These are phyloP conservation scores for Apiotrichum sp. DNA, from an alignment of 1,284 basidiomycete species.

Conservation along the genomic window DNA sequence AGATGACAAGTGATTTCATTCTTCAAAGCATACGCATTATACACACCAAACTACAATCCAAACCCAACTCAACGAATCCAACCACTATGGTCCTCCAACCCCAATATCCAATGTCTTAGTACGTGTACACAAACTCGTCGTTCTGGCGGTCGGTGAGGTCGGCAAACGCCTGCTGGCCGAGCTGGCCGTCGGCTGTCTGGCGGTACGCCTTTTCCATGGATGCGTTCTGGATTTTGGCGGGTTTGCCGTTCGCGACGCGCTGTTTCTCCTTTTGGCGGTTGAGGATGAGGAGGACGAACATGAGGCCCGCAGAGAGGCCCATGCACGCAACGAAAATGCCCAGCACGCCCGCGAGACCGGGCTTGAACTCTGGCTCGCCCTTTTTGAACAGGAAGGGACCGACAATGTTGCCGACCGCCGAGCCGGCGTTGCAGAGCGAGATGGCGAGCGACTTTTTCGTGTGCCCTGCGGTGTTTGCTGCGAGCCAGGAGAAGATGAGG, in stretches of 20 bases:
- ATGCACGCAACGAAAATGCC: slow-evolving; percentile 29
- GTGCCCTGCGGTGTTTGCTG: slow-evolving; percentile 29
- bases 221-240: slow-evolving; percentile 34
- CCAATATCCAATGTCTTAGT: slow-evolving; percentile 3
- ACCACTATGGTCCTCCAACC: too few species aligned
- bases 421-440: slow-evolving; percentile 27
- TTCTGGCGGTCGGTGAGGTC: slow-evolving; percentile 33
- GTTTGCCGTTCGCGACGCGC: slow-evolving; percentile 38
- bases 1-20: too few species aligned
- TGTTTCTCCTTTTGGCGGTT: slow-evolving; percentile 37
- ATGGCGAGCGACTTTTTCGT: slow-evolving; percentile 36
- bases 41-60: too few species aligned
- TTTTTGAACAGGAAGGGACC: slow-evolving; percentile 21
- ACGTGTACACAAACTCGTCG: slow-evolving; percentile 30
- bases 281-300: slow-evolving; percentile 20
- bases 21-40: too few species aligned
- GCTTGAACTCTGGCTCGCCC: slow-evolving; percentile 26
- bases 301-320: slow-evolving; percentile 8
- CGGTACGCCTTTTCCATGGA: slow-evolving; percentile 27
- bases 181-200: slow-evolving; percentile 13
- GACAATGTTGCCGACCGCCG: slow-evolving; percentile 25
- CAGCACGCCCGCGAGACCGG: slow-evolving; percentile 28
- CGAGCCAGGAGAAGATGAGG: slow-evolving; percentile 27
- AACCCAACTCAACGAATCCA: too few species aligned
- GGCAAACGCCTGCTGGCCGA: slow-evolving; percentile 26